phyloP scores from a whole-genome alignment of 257 asterid species.

The Euphrasia confusa region DNA sequence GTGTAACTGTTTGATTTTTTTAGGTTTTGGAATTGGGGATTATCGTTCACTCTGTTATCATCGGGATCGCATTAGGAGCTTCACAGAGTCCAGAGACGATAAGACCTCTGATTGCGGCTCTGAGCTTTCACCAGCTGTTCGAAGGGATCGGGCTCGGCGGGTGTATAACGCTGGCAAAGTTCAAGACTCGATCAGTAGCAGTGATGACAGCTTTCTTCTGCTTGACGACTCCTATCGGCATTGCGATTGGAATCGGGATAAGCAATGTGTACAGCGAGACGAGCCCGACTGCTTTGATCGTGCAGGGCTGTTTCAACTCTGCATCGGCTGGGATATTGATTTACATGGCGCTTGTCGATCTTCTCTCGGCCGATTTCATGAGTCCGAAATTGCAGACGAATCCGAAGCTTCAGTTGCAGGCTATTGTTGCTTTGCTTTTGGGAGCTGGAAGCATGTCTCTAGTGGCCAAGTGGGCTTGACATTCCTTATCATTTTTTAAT shows the following conservation, averaged over 20 bases:
- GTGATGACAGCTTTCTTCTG: slow-evolving; percentile 29
- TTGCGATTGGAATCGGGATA: slow-evolving; percentile 30
- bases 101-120: slow-evolving; percentile 29
- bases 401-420: slow-evolving; percentile 25
- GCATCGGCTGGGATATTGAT: slow-evolving; percentile 38
- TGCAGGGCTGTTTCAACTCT: slow-evolving; percentile 29
- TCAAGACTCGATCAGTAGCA: slow-evolving; percentile 14
- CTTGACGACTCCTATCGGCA: slow-evolving; percentile 28
- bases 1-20: not conserved
- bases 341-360: slow-evolving; percentile 37
- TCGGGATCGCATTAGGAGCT: slow-evolving; percentile 34
- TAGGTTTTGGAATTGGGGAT: slow-evolving; percentile 36
- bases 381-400: slow-evolving; percentile 27
- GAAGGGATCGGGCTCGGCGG: slow-evolving; percentile 38
- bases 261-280: slow-evolving; percentile 30
- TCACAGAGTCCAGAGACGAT: slow-evolving; percentile 29
- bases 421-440: slow-evolving; percentile 26
- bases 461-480: slow-evolving; percentile 34
- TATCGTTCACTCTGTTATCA: slow-evolving; percentile 32
- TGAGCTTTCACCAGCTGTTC: slow-evolving; percentile 33
- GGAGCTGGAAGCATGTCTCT: slow-evolving; percentile 36
- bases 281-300: slow-evolving; percentile 30
- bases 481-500: no score
- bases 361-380: slow-evolving; percentile 33
- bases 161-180: slow-evolving; percentile 35